These are phyloP conservation scores for Apiospora marii DNA, from an alignment of 2,329 filamentous ascomycete genomes.

Conservation along the genomic window DNA sequence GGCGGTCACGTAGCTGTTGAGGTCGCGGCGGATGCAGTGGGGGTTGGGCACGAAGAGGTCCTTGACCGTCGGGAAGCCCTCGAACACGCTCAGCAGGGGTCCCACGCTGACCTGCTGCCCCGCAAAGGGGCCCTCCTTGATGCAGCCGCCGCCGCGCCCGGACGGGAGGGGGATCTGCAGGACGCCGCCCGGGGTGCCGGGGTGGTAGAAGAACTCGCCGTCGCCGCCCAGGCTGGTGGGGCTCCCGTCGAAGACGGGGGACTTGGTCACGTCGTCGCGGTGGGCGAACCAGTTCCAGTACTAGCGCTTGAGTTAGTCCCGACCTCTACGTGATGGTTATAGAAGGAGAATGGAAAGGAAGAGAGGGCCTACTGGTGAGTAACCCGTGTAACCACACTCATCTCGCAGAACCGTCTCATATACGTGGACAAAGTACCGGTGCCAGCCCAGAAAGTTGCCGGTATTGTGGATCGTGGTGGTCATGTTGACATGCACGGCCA, in stretches of 20 bases:
- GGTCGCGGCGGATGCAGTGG: slow-evolving; percentile 43
- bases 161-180: slow-evolving; percentile 43
- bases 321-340: background rate
- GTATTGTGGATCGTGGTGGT: slow-evolving; percentile 47
- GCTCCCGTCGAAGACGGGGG: slow-evolving; percentile 51
- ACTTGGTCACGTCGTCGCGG: slow-evolving; percentile 39
- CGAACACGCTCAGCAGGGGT: slow-evolving; percentile 35
- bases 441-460: slow-evolving; percentile 27
- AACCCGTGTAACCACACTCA: slow-evolving; percentile 28
- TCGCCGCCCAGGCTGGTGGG: slow-evolving; percentile 49
- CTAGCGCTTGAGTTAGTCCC: slow-evolving; percentile 35
- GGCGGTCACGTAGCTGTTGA: slow-evolving; percentile 35
- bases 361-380: slow-evolving; percentile 27
- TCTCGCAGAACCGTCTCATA: slow-evolving; percentile 30
- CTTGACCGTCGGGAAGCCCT: background rate
- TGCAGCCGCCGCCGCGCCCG: slow-evolving; percentile 47
- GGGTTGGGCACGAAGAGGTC: slow-evolving; percentile 34
- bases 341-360: background rate
- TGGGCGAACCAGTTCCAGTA: slow-evolving; percentile 49
- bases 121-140: slow-evolving; percentile 43
- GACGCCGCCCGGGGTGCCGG: slow-evolving; percentile 32
- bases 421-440: slow-evolving; percentile 31
- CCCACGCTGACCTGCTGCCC: slow-evolving; percentile 40
- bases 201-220: slow-evolving; percentile 42
- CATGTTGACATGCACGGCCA: slow-evolving; percentile 51